A percentile compares a stretch with the other conserved stretches of the same genome.
phyloP scores from a whole-genome alignment of 2,329 filamentous ascomycete species.

The Rhinocladiella mackenziei region DNA sequence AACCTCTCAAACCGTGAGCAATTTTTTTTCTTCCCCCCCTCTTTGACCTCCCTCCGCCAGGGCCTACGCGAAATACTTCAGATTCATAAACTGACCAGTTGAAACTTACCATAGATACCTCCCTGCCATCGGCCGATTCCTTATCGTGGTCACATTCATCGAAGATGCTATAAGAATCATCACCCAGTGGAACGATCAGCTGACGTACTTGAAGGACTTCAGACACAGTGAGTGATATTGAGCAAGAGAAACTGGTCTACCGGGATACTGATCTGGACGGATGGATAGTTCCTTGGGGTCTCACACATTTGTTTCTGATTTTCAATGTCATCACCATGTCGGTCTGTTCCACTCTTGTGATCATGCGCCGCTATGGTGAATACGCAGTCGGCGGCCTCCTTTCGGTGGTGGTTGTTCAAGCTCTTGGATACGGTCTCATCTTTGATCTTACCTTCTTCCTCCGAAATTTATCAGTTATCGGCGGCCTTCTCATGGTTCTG shows the following conservation, averaged over 20 bases:
- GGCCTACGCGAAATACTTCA: no score
- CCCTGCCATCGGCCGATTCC: conserved; percentile 89
- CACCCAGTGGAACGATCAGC: conserved; percentile 95
- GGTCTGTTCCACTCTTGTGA: conserved; percentile 76
- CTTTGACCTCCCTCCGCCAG: conserved; percentile 20
- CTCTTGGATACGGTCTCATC: conserved; percentile 93
- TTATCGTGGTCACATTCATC: conserved; percentile 97
- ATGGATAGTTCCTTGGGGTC: conserved; percentile 69
- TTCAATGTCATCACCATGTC: conserved; percentile 86
- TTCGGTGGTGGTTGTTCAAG: conserved; percentile 85
- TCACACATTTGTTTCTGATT: conserved; percentile 91
- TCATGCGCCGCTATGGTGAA: conserved; percentile 86
- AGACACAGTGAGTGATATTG: conserved; percentile 20
- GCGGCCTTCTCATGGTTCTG: conserved; percentile 93
- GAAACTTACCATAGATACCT: conserved; percentile 78
- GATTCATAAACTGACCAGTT: no score
- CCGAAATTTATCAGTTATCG: conserved; percentile 95
- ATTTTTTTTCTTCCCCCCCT: conserved; percentile 11
- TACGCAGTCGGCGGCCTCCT: conserved; percentile 88
- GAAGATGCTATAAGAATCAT: conserved; percentile 94
- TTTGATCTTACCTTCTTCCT: conserved; percentile 99
- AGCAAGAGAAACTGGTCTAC: conserved; percentile 1
- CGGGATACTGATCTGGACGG: conserved; percentile 24
- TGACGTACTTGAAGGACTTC: conserved; percentile 88
- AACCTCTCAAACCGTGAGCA: conserved; percentile 90